Percentiles rank a stretch among this genome's conserved stretches.
Conservation (phyloP, 2,329 filamentous ascomycete species). For the Phialemoniopsis sp. region DNA sequence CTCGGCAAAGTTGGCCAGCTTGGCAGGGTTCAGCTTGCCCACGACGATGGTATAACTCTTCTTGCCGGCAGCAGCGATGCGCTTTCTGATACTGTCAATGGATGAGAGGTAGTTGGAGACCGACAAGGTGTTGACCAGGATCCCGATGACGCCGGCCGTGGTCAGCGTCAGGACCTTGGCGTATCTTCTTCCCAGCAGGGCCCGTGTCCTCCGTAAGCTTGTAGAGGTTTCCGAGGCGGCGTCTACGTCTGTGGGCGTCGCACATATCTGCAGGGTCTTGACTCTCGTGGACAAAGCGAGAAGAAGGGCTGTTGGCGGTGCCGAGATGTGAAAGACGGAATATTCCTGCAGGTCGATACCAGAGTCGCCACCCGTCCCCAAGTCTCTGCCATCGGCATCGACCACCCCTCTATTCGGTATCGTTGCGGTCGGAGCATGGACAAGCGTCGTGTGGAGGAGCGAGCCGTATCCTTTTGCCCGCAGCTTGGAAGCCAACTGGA, state of each 20-base stretch:
- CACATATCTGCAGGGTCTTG: slow-evolving; percentile 72
- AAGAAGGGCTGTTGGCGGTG: slow-evolving; percentile 76
- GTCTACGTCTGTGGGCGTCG: slow-evolving; percentile 35
- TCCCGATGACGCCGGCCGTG: slow-evolving; percentile 82
- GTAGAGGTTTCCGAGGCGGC: slow-evolving; percentile 44
- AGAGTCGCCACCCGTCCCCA: slow-evolving; percentile 33
- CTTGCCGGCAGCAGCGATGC: slow-evolving; percentile 78
- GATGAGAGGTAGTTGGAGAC: slow-evolving; percentile 86
- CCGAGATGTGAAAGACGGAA: slow-evolving; percentile 76
- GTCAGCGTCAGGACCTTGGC: slow-evolving; percentile 77
- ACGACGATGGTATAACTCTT: slow-evolving; percentile 97
- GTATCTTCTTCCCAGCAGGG: slow-evolving; percentile 76
- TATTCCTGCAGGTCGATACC: slow-evolving; percentile 56
- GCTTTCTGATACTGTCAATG: slow-evolving; percentile 65
- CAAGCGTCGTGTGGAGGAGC: slow-evolving; percentile 65
- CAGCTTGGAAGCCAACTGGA: slow-evolving; percentile 50
- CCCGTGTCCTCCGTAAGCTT: slow-evolving; percentile 40
- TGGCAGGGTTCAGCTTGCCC: slow-evolving; percentile 91
- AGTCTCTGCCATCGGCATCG: slow-evolving; percentile 11
- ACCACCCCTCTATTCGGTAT: slow-evolving; percentile 78
- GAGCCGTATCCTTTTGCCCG: slow-evolving; percentile 62
- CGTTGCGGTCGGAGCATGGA: slow-evolving; percentile 72
- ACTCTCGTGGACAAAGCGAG: slow-evolving; percentile 84
- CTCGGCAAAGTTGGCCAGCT: slow-evolving; percentile 94
- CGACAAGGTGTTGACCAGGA: slow-evolving; percentile 91